These are phyloP conservation scores for Neofusicoccum kwambonambiense DNA, from an alignment of 2,329 filamentous ascomycete species.

Conservation along the genomic window DNA sequence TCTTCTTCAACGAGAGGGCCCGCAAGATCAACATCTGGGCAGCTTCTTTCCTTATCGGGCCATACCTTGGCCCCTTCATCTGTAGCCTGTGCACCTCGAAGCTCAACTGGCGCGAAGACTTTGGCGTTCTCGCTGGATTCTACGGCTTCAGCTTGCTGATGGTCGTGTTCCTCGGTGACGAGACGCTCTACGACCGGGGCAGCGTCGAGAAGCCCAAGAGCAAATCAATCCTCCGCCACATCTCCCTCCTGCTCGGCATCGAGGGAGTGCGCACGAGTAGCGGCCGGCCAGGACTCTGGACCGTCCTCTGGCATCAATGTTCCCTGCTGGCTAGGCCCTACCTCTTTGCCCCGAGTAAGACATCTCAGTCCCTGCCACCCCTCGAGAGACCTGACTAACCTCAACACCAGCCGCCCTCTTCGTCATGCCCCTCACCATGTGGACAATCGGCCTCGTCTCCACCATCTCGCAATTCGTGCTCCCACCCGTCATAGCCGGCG, in stretches of 20 bases:
- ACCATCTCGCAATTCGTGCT: constrained; percentile 27
- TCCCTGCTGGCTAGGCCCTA: constrained; percentile 22
- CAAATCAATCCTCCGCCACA: neutral
- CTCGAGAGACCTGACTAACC: neutral
- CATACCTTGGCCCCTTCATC: constrained; percentile 34
- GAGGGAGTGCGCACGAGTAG: neutral
- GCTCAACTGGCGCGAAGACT: constrained; percentile 20
- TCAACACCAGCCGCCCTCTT: constrained; percentile 17
- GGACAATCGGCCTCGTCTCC: constrained; percentile 29
- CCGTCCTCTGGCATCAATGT: constrained; percentile 7
- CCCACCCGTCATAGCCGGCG: constrained; percentile 24
- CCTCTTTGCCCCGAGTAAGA: constrained; percentile 24
- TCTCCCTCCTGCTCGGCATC: constrained; percentile 14
- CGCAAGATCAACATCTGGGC: constrained; percentile 31
- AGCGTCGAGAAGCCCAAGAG: constrained; percentile 7
- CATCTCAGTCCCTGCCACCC: neutral
- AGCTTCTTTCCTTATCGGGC: constrained; percentile 23
- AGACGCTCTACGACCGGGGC: constrained; percentile 34
- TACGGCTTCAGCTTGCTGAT: constrained; percentile 36
- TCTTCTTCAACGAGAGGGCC: constrained; percentile 39
- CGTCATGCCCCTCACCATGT: constrained; percentile 27
- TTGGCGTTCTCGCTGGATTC: constrained; percentile 31
- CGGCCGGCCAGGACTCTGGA: constrained; percentile 11
- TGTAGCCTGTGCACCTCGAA: constrained; percentile 3
- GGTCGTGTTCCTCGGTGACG: constrained; percentile 33